A percentile compares a stretch with the other conserved stretches of the same genome.
These are phyloP conservation scores for Besnoitia besnoiti DNA, from an alignment of 169 alveolate genomes.

Conservation along the genomic window DNA sequence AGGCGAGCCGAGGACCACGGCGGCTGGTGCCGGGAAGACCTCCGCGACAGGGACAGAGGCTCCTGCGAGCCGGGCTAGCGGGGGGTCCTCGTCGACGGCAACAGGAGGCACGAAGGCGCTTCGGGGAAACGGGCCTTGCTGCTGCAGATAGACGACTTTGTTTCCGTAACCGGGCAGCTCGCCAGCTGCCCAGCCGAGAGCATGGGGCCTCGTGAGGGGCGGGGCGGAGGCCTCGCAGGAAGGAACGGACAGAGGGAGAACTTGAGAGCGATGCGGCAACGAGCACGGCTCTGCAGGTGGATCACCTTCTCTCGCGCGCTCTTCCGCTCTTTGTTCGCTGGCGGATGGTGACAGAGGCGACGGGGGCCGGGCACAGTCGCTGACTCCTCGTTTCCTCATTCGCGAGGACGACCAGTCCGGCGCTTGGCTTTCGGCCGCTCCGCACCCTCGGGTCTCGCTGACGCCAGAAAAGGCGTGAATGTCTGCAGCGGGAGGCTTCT, in stretches of 20 bases:
- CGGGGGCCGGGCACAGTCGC: not conserved
- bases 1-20: not conserved
- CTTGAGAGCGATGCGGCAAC: not conserved
- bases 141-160: not conserved
- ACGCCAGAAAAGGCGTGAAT: not conserved
- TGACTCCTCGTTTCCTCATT: not conserved
- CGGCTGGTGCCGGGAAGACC: not conserved
- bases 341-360: not conserved
- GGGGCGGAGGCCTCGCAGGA: not conserved
- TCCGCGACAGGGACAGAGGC: not conserved
- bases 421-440: not conserved
- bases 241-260: not conserved
- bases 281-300: not conserved
- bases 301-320: not conserved
- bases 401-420: not conserved
- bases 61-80: not conserved
- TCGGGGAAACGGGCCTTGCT: not conserved
- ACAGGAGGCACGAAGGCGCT: not conserved
- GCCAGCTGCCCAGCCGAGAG: not conserved
- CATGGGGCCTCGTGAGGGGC: not conserved
- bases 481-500: not conserved
- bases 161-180: not conserved
- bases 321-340: not conserved
- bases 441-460: too few species aligned
- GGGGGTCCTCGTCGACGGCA: not conserved